A percentile compares a stretch with the other conserved stretches of the same genome.
phyloP scores from a whole-genome alignment of 495 filamentous ascomycete species.

The Penicillium taxi region DNA sequence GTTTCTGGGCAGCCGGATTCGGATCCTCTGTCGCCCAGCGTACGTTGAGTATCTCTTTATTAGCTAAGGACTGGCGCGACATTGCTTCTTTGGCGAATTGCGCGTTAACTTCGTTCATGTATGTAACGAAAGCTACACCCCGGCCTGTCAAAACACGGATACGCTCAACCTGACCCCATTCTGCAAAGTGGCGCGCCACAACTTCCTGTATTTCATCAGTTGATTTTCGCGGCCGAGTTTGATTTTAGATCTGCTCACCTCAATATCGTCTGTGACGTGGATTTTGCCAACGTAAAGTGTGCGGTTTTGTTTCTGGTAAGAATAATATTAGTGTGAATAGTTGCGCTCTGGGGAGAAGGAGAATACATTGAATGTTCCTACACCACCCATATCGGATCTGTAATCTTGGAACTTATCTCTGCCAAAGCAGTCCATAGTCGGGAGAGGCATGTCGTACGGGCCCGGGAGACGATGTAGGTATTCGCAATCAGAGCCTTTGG shows the following conservation, averaged over 20 bases:
- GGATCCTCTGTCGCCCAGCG: slow-evolving; percentile 96
- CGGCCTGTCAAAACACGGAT: slow-evolving; percentile 82
- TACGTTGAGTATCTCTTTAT: slow-evolving; percentile 87
- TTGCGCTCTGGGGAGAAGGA: not conserved
- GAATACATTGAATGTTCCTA: slow-evolving; percentile 67
- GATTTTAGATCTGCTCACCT: not conserved
- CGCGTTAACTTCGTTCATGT: slow-evolving; percentile 73
- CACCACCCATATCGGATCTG: slow-evolving; percentile 78
- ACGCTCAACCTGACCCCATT: slow-evolving; percentile 88
- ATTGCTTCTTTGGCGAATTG: slow-evolving; percentile 84
- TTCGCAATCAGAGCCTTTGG: slow-evolving; percentile 83
- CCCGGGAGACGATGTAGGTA: slow-evolving; percentile 84
- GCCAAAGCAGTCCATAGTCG: slow-evolving; percentile 86
- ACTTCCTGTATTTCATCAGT: slow-evolving; percentile 47
- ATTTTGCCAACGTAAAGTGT: slow-evolving; percentile 91
- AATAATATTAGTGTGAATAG: not conserved
- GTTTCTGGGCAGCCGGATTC: slow-evolving; percentile 88
- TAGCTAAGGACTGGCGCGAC: slow-evolving; percentile 78
- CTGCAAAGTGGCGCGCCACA: slow-evolving; percentile 85
- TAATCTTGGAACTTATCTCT: slow-evolving; percentile 18
- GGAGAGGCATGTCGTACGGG: slow-evolving; percentile 76
- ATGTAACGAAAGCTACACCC: slow-evolving; percentile 79
- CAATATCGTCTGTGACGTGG: slow-evolving; percentile 94
- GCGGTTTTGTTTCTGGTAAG: slow-evolving; percentile 57
- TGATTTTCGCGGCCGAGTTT: not conserved